These are phyloP conservation scores for Sporodiniella umbellata DNA, from an alignment of 371 early-diverging fungal species.

Conservation along the genomic window DNA sequence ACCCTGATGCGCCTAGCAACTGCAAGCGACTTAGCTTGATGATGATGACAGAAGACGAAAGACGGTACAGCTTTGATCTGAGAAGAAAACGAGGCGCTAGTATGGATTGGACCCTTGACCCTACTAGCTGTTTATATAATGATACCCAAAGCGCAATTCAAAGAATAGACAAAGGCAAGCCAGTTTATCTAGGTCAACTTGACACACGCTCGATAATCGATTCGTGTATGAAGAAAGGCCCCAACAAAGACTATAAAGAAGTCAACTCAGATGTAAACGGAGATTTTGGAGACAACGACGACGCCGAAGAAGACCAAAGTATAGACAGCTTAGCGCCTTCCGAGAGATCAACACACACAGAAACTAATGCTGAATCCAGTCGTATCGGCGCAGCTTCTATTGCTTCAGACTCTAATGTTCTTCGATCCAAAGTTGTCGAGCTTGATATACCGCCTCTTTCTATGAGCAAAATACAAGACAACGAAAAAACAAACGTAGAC, in stretches of 20 bases:
- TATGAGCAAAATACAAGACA: not conserved
- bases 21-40: constrained; percentile 29
- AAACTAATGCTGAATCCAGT: constrained; percentile 16
- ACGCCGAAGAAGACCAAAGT: constrained; percentile 13
- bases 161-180: constrained; percentile 5
- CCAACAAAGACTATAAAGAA: not conserved
- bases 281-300: too few species aligned
- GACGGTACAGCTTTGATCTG: constrained; percentile 30
- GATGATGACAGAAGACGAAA: constrained; percentile 18
- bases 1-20: not conserved
- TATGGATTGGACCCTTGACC: constrained; percentile 12
- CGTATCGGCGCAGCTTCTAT: constrained; percentile 2
- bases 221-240: not conserved
- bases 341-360: constrained; percentile 18
- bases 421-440: constrained; percentile 1
- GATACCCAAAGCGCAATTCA: not conserved
- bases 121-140: not conserved
- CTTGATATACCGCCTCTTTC: not conserved
- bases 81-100: constrained; percentile 33
- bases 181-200: constrained; percentile 21
- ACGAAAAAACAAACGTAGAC: not conserved
- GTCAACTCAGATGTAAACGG: not conserved
- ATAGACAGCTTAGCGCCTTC: constrained; percentile 13
- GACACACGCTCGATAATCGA: constrained; percentile 11
- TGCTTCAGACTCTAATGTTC: not conserved